Conservation (phyloP, 2,329 filamentous ascomycete genomes). For the Venturia asperata region DNA sequence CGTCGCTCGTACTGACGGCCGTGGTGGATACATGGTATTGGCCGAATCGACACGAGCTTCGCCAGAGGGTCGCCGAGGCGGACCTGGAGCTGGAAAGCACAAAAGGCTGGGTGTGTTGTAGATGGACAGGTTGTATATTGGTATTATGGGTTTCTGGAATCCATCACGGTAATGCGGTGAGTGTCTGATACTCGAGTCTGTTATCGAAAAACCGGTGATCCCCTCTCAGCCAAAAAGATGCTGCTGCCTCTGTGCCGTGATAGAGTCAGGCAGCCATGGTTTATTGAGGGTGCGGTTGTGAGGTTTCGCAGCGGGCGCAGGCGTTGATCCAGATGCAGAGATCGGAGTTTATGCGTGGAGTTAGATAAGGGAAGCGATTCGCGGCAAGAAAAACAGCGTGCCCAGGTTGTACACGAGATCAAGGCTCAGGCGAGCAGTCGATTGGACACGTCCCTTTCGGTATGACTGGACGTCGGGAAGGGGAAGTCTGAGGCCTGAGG, state of each 20-base stretch:
- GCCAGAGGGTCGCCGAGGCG: not conserved
- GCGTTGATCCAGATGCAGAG: not conserved
- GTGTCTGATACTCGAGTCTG: not conserved
- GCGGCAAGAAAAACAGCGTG: not conserved
- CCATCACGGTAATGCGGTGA: slow-evolving; percentile 12
- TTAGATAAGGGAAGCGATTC: slow-evolving; percentile 9
- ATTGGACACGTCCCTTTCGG: not conserved
- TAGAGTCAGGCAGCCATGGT: slow-evolving; percentile 13
- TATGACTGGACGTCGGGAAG: not conserved
- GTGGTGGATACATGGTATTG: slow-evolving; percentile 17
- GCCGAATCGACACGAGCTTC: not conserved
- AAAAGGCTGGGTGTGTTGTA: not conserved
- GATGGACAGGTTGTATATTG: not conserved
- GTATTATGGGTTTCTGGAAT: not conserved
- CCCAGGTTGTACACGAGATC: not conserved
- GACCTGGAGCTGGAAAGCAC: not conserved
- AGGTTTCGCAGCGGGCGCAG: slow-evolving; percentile 13
- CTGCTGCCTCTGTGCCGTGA: slow-evolving; percentile 13
- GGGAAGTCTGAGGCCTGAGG: not conserved
- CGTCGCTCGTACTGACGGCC: slow-evolving; percentile 6
- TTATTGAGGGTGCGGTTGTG: not conserved
- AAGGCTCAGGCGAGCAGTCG: not conserved
- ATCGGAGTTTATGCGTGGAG: slow-evolving; percentile 8
- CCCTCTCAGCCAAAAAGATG: not conserved
- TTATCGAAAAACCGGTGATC: not conserved